Evolutionary conservation across 176 grass and related monocot species (phyloP), one percentile per base, ranked within the genome.

Genomic region (Oryza brachyantha): DNA sequence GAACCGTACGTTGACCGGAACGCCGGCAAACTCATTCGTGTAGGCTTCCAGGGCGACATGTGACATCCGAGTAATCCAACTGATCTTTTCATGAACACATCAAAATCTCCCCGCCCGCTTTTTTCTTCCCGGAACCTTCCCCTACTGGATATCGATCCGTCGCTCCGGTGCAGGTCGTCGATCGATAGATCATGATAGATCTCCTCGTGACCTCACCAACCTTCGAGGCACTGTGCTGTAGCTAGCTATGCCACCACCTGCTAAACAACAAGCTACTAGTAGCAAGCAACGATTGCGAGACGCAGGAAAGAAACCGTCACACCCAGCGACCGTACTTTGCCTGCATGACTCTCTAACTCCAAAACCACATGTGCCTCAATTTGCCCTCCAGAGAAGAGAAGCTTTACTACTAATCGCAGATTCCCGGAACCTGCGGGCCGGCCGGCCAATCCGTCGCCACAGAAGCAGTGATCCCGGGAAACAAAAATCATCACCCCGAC

Each of bases 41-140:
- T 57, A 57, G 52, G 21, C 52, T 10, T 57, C 52, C 21, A 57
- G 52, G 52, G 21, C 52, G 52, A 57, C 52, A 57, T 24, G n/a
- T 24, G n/a, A 0, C 52, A 10, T 24, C 52, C 52, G 21, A 24
- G 52, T 13, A 74, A 83, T n/a, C 32, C 32, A 54, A 54, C 54
- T 1, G 21, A 45, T 7, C 11, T n/a, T n/a, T n/a, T n/a, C n/a
- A n/a, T n/a, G n/a, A n/a, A n/a, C n/a, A n/a, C n/a, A n/a, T n/a
- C n/a, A n/a, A n/a, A 27, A 66, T 78, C 66, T 67, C 36, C 73
- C 8, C 46, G 59, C 36, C 68, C 27, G n/a, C n/a, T n/a, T n/a
- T 29, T 40, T 28, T 79, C 35, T 89, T 85, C 87, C 77, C 0
- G 66, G 87, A 89, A 85, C 57, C 77, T 89, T 89, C 82, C 32